These are phyloP conservation scores for Diospyros kaki DNA, from an alignment of 148 eudicot genomes.

Conservation along the genomic window DNA sequence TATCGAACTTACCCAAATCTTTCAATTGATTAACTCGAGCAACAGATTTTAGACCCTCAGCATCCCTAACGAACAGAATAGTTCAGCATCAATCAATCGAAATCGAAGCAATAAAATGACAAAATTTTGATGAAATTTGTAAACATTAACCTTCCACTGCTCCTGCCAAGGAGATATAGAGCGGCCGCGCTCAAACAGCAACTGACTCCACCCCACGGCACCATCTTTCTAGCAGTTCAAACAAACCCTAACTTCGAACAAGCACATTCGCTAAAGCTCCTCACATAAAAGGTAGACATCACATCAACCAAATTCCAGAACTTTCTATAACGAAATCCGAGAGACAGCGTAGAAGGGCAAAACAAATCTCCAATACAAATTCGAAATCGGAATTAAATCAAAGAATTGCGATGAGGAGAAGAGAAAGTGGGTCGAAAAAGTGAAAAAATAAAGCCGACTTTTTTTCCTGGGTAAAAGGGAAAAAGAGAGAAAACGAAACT, in stretches of 20 bases:
- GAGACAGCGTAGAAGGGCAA: background rate
- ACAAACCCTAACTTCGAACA: constrained; percentile 12
- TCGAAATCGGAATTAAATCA: background rate
- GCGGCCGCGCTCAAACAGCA: constrained; percentile 93
- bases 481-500: background rate
- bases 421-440: background rate
- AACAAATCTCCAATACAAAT: background rate
- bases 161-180: constrained; percentile 86
- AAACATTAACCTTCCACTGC: constrained; percentile 56
- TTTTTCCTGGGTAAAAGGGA: background rate
- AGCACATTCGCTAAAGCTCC: background rate
- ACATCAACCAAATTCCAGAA: background rate
- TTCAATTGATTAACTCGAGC: constrained; percentile 77
- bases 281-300: background rate
- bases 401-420: background rate
- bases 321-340: background rate
- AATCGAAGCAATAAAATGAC: background rate
- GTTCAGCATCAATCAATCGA: background rate
- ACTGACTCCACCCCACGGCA: constrained; percentile 86
- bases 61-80: constrained; percentile 50
- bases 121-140: background rate
- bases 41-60: constrained; percentile 69
- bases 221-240: constrained; percentile 31
- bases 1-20: constrained; percentile 62
- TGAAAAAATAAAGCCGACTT: background rate